Evolutionary conservation across 2,329 filamentous ascomycete genomes (phyloP).

Genomic region (Aspergillus hortae): DNA sequence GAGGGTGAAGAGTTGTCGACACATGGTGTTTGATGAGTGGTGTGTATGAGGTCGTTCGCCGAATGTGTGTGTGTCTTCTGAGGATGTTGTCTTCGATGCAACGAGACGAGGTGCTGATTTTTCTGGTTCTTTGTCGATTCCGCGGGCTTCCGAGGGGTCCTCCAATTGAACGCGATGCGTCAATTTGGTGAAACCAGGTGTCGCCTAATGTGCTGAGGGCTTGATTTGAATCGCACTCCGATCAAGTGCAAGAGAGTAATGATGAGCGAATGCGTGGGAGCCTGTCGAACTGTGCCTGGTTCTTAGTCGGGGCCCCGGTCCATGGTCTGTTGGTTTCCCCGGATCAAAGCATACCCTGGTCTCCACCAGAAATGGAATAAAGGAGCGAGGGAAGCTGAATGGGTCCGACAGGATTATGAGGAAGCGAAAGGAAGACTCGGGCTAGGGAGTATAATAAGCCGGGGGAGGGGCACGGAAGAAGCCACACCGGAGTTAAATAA

Average conservation of each 20-base stretch:
- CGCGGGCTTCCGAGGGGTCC: constrained; percentile 15
- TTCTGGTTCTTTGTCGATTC: constrained; percentile 6
- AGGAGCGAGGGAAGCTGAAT: neutral
- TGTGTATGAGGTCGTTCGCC: neutral
- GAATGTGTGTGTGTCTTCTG: neutral
- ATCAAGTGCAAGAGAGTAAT: neutral
- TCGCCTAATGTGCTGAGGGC: neutral
- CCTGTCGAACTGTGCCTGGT: constrained; percentile 2
- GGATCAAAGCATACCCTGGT: constrained; percentile 3
- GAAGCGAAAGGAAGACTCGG: neutral
- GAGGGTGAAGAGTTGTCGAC: constrained; percentile 34
- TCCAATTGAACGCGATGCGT: neutral
- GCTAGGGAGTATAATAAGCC: neutral
- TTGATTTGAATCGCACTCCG: neutral
- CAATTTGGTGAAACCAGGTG: neutral
- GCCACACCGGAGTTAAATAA: neutral
- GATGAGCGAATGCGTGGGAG: neutral
- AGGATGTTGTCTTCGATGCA: neutral
- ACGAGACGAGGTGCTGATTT: neutral
- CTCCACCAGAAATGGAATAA: neutral
- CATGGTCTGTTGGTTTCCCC: constrained; percentile 1
- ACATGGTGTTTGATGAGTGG: constrained; percentile 24
- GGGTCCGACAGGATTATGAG: neutral
- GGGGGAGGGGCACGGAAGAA: neutral
- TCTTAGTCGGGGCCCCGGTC: neutral